Conservation (phyloP, 2,329 filamentous ascomycete genomes). For the Phaeoacremonium minimum region DNA sequence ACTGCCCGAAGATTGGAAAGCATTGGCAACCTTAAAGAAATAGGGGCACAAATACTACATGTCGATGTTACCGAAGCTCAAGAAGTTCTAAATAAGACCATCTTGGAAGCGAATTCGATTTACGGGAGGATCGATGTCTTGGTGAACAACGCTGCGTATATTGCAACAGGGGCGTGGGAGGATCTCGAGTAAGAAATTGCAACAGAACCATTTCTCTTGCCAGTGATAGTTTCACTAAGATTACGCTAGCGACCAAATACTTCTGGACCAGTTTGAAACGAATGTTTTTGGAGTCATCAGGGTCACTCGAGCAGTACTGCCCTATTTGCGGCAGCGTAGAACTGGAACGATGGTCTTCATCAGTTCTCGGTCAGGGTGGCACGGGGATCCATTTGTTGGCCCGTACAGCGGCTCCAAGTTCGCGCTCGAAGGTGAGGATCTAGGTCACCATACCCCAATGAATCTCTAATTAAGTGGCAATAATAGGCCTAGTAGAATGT, state of each 20-base stretch:
- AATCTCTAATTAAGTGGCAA: too few species aligned
- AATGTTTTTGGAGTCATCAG: conserved; percentile 31
- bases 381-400: conserved; percentile 19
- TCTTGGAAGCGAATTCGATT: conserved; percentile 10
- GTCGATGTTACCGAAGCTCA: conserved; percentile 13
- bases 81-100: conserved; percentile 5
- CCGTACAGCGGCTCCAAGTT: conserved; percentile 24
- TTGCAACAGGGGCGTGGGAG: conserved; percentile 8
- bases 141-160: conserved; percentile 13
- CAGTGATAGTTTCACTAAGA: too few species aligned
- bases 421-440: conserved; percentile 23
- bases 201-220: too few species aligned
- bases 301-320: conserved; percentile 25
- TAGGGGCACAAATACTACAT: conserved; percentile 9
- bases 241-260: neutral
- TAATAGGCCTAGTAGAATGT: conserved; percentile 18
- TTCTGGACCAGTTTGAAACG: conserved; percentile 15
- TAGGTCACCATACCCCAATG: too few species aligned
- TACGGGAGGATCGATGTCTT: conserved; percentile 13
- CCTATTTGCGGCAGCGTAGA: conserved; percentile 19
- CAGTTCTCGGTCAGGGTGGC: conserved; percentile 26
- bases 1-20: conserved; percentile 33
- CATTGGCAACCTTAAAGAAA: conserved; percentile 8
- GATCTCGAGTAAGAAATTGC: conserved; percentile 12
- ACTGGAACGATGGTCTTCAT: conserved; percentile 24